Percentiles rank a stretch among this genome's conserved stretches.
Evolutionary conservation across 441 rosid genomes (phyloP).

Genomic region (Gossypium davidsonii): DNA sequence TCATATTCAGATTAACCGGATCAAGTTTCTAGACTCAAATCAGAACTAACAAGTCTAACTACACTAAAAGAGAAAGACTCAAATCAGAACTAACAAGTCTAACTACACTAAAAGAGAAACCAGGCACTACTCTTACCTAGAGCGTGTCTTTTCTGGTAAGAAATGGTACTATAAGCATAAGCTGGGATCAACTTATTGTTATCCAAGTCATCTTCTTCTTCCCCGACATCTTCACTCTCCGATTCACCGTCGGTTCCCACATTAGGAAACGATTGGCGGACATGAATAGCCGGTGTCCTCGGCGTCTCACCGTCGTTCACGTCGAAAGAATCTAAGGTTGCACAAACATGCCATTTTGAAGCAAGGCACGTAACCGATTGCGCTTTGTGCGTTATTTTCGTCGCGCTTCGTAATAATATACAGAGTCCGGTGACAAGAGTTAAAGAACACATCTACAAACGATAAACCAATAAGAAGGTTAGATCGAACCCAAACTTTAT

Average conservation of each 20-base stretch:
- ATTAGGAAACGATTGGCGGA: conserved; percentile 15
- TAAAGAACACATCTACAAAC: conserved; percentile 62
- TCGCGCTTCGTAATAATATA: conserved; percentile 65
- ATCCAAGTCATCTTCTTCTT: conserved; percentile 88
- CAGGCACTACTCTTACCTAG: conserved; percentile 38
- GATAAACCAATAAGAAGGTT: neutral
- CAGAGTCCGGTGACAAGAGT: conserved; percentile 58
- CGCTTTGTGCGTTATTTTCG: conserved; percentile 92
- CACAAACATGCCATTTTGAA: conserved; percentile 85
- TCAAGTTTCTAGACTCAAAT: neutral
- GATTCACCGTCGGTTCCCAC: conserved; percentile 28
- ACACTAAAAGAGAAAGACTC: neutral
- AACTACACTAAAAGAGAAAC: neutral
- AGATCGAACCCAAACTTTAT: neutral
- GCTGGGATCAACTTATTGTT: conserved; percentile 66
- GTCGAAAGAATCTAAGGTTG: conserved; percentile 65
- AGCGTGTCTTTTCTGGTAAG: conserved; percentile 87
- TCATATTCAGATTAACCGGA: neutral
- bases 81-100: neutral
- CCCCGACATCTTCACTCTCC: conserved; percentile 49
- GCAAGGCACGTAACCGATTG: conserved; percentile 80
- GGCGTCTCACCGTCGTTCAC: conserved; percentile 61
- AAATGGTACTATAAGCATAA: conserved; percentile 65
- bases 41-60: neutral
- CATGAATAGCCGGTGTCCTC: conserved; percentile 14